phyloP scores from a whole-genome alignment of 129 eudicot genomes.

The Flaveria sonorensis region DNA sequence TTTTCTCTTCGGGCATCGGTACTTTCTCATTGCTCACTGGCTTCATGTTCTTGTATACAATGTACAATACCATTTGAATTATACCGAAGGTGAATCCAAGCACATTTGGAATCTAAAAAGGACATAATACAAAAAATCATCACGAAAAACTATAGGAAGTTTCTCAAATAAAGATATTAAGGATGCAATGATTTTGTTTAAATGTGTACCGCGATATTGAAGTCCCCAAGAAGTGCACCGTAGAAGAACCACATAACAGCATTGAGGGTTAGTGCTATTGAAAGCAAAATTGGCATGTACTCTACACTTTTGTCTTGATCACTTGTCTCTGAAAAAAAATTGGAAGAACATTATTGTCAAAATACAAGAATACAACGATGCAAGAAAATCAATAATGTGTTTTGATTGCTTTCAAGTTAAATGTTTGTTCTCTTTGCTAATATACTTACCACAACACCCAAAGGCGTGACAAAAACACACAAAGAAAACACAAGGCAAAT shows the following conservation, averaged over 20 bases:
- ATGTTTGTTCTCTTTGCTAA: neutral
- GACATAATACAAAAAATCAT: neutral
- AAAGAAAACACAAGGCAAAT: conserved; percentile 71
- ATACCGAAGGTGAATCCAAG: conserved; percentile 56
- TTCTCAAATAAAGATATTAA: neutral
- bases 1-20: conserved; percentile 14
- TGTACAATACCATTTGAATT: conserved; percentile 54
- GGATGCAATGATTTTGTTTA: neutral
- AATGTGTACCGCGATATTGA: conserved; percentile 55
- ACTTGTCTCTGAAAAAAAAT: conserved; percentile 58
- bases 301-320: conserved; percentile 78
- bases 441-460: conserved; percentile 59
- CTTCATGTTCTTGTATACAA: conserved; percentile 42
- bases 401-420: neutral
- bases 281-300: conserved; percentile 77
- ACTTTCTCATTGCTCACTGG: conserved; percentile 27
- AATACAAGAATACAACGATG: neutral
- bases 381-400: neutral
- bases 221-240: conserved; percentile 60
- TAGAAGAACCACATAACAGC: conserved; percentile 87
- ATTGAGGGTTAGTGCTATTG: conserved; percentile 62
- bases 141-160: neutral
- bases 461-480: conserved; percentile 74
- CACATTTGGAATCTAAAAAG: conserved; percentile 51
- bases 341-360: neutral